Base-by-base conservation (phyloP, 2,329 filamentous ascomycete species). In the Colletotrichum plurivorum region DNA sequence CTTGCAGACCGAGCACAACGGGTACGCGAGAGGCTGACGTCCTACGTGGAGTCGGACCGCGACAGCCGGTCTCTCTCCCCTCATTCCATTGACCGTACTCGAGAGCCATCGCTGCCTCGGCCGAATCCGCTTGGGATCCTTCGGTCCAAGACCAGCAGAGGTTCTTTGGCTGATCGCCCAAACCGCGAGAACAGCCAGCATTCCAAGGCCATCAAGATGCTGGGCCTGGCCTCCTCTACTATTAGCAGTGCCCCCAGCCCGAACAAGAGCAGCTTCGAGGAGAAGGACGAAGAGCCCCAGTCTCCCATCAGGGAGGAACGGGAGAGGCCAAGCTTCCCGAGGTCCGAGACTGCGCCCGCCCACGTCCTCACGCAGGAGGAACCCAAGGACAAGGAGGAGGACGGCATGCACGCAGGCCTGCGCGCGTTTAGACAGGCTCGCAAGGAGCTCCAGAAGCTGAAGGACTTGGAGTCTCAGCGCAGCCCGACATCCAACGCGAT, bases 11-110 rank as follows among this genome's bases (percentile, higher is more conserved):
- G 92, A 16, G 89, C 92, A 63, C 58, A 53, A 8, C 88, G 91
- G 1, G 91, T 95, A 8, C 90, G 93, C 59, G 92, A 95, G 78
- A 91, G 89, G 72, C 82, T 95, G 52, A 92, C 89, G 8, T 91
- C 88, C 0, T 92, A 90, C 71, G 89, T 89, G 0, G 91, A 93
- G 73, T 85, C 86, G 3, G 90, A 93, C 45, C 67, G 67, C 18
- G 67, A 70, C 7, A 68, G 80, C 70, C 84, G 84, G 53, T 80
- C 81, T 54, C 84, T 82, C 51, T 85, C 84, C 4, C 83, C 71
- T 16, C 49, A 66, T 8, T 58, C 85, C 22, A 72, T 80, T 13
- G 81, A 84, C 41, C 73, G 76, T 6, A 70, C 77, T 54, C 73
- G 77, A 66, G 81, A 81, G 51, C 71, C 76, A 3, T 71, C 75